phyloP scores from a whole-genome alignment of 2,329 filamentous ascomycete species.

The Colletotrichum echinochloae region DNA sequence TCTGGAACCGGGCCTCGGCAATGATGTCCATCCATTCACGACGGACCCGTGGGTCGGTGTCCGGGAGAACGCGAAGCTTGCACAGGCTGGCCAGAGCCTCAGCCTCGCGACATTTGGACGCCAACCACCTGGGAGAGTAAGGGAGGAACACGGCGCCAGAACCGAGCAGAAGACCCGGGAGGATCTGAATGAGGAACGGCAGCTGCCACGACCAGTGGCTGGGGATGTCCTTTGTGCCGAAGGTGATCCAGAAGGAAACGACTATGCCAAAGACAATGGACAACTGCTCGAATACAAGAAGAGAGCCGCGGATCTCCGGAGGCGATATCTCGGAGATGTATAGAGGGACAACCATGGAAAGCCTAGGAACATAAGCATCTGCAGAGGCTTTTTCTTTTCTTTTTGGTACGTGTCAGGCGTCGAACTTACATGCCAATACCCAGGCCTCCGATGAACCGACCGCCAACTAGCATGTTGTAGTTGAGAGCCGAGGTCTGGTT shows the following conservation, averaged over 20 bases:
- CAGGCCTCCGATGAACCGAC: constrained; percentile 61
- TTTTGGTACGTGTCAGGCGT: no score
- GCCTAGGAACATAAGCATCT: constrained; percentile 24
- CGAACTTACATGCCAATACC: constrained; percentile 55
- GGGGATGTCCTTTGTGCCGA: constrained; percentile 43
- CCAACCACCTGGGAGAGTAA: constrained; percentile 45
- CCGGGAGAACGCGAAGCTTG: constrained; percentile 40
- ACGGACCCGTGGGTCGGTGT: constrained; percentile 40
- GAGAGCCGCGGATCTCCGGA: constrained; percentile 51
- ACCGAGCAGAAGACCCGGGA: constrained; percentile 43
- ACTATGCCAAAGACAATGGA: constrained; percentile 50
- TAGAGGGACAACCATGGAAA: constrained; percentile 61
- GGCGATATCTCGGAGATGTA: constrained; percentile 58
- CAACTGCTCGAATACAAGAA: constrained; percentile 49
- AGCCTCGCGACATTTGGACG: constrained; percentile 52
- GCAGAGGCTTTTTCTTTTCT: no score
- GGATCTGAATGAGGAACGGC: constrained; percentile 49
- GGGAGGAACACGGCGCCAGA: constrained; percentile 45
- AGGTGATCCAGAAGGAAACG: constrained; percentile 46
- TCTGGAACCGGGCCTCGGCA: constrained; percentile 39
- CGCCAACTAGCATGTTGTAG: constrained; percentile 59
- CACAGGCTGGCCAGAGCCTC: constrained; percentile 45
- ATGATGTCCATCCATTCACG: constrained; percentile 42
- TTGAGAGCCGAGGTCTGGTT: constrained; percentile 48
- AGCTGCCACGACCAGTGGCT: constrained; percentile 45